Evolutionary conservation across 352 stramenopile species (phyloP), one percentile per base, ranked within the genome.

Genomic region (Elongisporangium anandrum): DNA sequence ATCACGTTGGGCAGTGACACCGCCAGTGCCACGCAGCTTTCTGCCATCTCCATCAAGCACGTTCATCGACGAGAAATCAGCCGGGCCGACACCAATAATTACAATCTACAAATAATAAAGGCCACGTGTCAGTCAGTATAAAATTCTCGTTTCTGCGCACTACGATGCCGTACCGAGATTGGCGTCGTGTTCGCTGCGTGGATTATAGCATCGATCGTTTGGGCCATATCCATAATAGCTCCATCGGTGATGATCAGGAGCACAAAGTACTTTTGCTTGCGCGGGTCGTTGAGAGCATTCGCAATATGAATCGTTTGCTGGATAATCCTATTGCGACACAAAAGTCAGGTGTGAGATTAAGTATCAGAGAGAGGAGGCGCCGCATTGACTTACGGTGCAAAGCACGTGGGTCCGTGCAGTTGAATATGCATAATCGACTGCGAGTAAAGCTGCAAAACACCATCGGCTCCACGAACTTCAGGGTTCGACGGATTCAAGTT

Each of bases 221-320:
- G 60, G 20, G 87, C 69, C 83, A 96, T 94, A 60, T 97, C 88
- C 74, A 94, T 93, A 51, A 96, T 96, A 21, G 74, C 83, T 38
- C 87, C 88, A 64, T 97, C 78, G 0, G 88, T 97, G 48, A 97
- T 73, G 61, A 97, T 92, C 21, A 97, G 69, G 26, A 96, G 64
- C 19, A 97, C 83, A 59, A 87, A 81, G 64, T 96, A 97, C 65
- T 93, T 92, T 58, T 88, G 75, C 55, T 82, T 85, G 54, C 68
- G 68, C 7, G 75, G 73, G 29, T 85, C 73, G 24, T 52, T 70
- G 10, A 79, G 55, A 19, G 70, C 72, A 24, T 56, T 56, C 41
- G 78, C 73, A 38, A 88, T 76, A 21, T 61, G 65, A 50, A 82
- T 73, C 29, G 78, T 79, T 57, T 88, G 78, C 16, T 73, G 66